Evolutionary conservation across 257 asterid species (phyloP).

Genomic region (Solanum ossicruentum): DNA sequence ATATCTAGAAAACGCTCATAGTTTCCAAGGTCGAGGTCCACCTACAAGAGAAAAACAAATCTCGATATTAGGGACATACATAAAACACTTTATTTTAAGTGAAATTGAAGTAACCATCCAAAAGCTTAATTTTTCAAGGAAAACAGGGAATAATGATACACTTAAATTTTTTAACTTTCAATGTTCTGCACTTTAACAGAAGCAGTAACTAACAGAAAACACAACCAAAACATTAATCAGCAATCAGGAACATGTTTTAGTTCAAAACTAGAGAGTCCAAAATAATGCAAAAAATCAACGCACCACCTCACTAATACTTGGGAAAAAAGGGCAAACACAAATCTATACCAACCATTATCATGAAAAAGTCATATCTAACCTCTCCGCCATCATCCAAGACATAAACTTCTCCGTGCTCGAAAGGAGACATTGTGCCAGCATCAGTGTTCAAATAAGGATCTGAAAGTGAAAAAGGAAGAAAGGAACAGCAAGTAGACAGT

Average conservation of each 20-base stretch:
- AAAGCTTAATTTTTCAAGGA: not conserved
- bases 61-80: not conserved
- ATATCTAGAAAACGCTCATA: constrained; percentile 85
- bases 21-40: constrained; percentile 98
- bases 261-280: not conserved
- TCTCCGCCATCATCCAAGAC: constrained; percentile 80
- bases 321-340: not conserved
- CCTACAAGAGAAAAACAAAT: constrained; percentile 32
- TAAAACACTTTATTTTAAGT: not conserved
- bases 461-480: constrained; percentile 5
- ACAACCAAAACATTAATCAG: not conserved
- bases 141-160: not conserved
- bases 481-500: not conserved
- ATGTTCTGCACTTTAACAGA: not conserved
- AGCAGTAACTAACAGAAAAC: not conserved
- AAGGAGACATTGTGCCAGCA: constrained; percentile 81
- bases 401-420: constrained; percentile 69
- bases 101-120: not conserved
- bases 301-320: not conserved
- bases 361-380: constrained; percentile 21
- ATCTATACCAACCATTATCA: not conserved
- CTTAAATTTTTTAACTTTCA: not conserved
- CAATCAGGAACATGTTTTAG: not conserved
- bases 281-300: not conserved
- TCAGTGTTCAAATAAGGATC: constrained; percentile 69